phyloP scores from a whole-genome alignment of 805 yeast genomes.

The Candida orba region DNA sequence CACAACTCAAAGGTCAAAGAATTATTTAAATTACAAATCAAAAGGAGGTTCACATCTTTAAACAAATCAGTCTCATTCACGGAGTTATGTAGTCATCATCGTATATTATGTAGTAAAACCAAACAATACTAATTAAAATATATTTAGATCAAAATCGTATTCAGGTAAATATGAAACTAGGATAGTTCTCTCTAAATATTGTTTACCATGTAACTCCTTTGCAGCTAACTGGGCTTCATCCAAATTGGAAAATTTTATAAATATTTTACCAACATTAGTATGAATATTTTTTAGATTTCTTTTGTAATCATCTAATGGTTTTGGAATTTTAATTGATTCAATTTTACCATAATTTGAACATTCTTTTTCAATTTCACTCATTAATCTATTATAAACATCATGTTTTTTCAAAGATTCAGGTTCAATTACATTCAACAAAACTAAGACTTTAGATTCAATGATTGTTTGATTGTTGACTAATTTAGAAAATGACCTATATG shows the following conservation, averaged over 20 bases:
- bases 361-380: constrained; percentile 43
- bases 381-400: constrained; percentile 38
- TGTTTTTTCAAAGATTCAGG: constrained; percentile 56
- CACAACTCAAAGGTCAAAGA: no score
- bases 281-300: constrained; percentile 37
- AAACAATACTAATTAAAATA: constrained; percentile 4
- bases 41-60: no score
- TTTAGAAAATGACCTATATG: constrained; percentile 19
- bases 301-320: constrained; percentile 38
- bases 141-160: constrained; percentile 42
- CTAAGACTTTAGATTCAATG: constrained; percentile 41
- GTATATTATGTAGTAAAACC: background rate
- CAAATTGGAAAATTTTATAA: constrained; percentile 50
- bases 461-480: constrained; percentile 6
- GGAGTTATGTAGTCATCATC: no score
- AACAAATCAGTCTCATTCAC: no score
- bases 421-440: constrained; percentile 58
- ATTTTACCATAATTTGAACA: constrained; percentile 47
- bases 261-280: constrained; percentile 67
- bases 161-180: constrained; percentile 57
- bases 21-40: no score
- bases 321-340: constrained; percentile 50
- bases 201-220: constrained; percentile 52
- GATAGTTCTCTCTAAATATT: constrained; percentile 62
- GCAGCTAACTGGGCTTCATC: constrained; percentile 51